Percentiles rank a stretch among this genome's conserved stretches.
Evolutionary conservation across 1,284 basidiomycete genomes (phyloP).

Genomic region (Ganoderma resinaceum): DNA sequence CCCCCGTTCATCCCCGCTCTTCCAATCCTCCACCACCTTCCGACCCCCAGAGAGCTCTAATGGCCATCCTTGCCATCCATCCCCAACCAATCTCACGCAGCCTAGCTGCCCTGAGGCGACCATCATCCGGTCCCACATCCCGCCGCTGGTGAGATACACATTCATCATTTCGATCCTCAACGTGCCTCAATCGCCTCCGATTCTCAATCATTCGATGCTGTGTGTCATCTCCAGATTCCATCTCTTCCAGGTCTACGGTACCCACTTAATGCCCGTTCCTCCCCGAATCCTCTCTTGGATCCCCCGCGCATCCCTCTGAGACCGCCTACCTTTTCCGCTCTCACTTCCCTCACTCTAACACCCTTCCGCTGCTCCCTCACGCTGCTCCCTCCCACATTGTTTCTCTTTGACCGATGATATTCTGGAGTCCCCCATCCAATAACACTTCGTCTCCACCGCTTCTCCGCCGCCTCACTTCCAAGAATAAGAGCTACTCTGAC

Average conservation of each 20-base stretch:
- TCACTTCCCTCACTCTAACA: conserved; percentile 22
- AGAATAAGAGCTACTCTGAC: conserved; percentile 23
- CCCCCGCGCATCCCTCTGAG: conserved; percentile 7
- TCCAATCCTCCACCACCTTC: not conserved
- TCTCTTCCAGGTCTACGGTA: conserved; percentile 17
- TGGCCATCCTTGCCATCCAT: not conserved
- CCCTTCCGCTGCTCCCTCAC: conserved; percentile 1
- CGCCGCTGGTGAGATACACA: not conserved
- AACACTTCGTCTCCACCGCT: conserved; percentile 5
- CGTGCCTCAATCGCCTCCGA: not conserved
- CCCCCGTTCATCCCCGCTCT: not conserved
- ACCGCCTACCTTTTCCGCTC: conserved; percentile 18
- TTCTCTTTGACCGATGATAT: not conserved
- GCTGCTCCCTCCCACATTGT: not conserved
- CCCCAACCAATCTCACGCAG: not conserved
- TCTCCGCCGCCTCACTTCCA: conserved; percentile 22
- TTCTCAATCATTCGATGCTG: conserved; percentile 27
- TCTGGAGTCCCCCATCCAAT: not conserved
- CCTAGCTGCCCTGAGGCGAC: not conserved
- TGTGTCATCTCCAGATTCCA: conserved; percentile 18
- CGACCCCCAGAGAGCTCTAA: not conserved
- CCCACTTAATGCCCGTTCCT: conserved; percentile 12
- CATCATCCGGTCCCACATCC: not conserved
- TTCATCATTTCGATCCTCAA: conserved; percentile 6
- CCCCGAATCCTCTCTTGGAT: conserved; percentile 13